Percentiles rank a stretch among this genome's conserved stretches.
Evolutionary conservation across 148 eudicot genomes (phyloP).

Genomic region (Dysphania ambrosioides): DNA sequence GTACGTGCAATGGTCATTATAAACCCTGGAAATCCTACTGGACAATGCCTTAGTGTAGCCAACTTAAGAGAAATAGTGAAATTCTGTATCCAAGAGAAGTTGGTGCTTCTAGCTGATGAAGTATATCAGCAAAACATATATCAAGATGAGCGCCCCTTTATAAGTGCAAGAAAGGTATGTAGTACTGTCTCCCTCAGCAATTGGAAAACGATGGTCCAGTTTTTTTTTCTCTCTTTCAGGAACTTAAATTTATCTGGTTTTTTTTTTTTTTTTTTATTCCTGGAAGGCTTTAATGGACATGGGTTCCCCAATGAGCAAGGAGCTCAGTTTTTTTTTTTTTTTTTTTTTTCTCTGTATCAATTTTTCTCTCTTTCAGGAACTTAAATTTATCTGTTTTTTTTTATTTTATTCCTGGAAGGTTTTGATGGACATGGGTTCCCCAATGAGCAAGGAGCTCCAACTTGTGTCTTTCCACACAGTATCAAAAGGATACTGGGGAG

Average conservation of each 20-base stretch:
- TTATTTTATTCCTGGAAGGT: constrained; percentile 60
- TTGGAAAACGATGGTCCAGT: neutral
- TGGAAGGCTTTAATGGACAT: constrained; percentile 78
- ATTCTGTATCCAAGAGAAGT: constrained; percentile 72
- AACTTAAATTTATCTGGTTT: constrained; percentile 15
- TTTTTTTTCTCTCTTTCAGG: neutral
- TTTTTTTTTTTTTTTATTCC: neutral
- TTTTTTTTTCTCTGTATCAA: too few species aligned
- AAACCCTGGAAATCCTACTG: constrained; percentile 99
- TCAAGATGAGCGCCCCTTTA: constrained; percentile 96
- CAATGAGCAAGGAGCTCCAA: constrained; percentile 77
- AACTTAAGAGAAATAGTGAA: constrained; percentile 69
- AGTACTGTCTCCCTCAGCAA: neutral
- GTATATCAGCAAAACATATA: constrained; percentile 96
- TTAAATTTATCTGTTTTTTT: constrained; percentile 10
- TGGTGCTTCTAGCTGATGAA: constrained; percentile 91
- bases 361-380: neutral
- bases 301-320: constrained; percentile 83
- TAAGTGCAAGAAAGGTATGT: constrained; percentile 86
- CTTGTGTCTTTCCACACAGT: constrained; percentile 97
- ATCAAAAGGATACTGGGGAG: constrained; percentile 95
- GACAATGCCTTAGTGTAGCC: constrained; percentile 90
- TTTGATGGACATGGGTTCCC: constrained; percentile 82
- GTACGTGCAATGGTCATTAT: constrained; percentile 98
- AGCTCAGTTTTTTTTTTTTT: too few species aligned